Evolutionary conservation across 345 rosid species (phyloP), one percentile per base, ranked within the genome.

Genomic region (Acer saccharum): DNA sequence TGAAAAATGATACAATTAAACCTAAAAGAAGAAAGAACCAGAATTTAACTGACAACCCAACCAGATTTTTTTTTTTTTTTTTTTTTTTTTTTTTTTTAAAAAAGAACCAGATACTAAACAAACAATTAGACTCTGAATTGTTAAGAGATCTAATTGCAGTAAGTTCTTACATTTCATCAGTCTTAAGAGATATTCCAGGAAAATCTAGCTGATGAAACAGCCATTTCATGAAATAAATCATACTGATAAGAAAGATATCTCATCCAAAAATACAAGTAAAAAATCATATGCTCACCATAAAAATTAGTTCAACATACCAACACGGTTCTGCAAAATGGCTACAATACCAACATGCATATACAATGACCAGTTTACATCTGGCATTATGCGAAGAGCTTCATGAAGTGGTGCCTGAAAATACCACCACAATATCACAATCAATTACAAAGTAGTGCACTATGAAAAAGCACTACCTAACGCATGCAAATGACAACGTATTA

Each of bases 321-420:
- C 94, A 21, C 94, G 94, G 71, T 91, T 95, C 73, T 93, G 99
- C 77, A 95, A 84, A 79, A 95, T 89, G 71, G 91, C 90, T 21
- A 88, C 88, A 80, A 93, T 80, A 74, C 99, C 99, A 21, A 76
- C 80, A 78, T 86, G 85, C 82, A 93, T 85, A 76, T 90, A 78
- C 71, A 83, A 83, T 46, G 94, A 82, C 97, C 98, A 95, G 68
- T 68, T 84, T 79, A 65, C 78, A 71, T 83, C 82, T 21, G 85
- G 81, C 87, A 85, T 85, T 71, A 71, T 71, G 68, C 80, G 83
- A 77, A 93, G 87, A 50, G 93, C 78, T 65, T 87, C 89, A n/a
- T 83, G 87, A 80, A 93, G 88, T 18, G 73, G 83, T 77, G 69
- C 89, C 99, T 95, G 85, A 52, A 81, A 74, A 62, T 55, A 64